Evolutionary conservation across 1,284 basidiomycete genomes (phyloP).

Genomic region (Coniferiporia sulphurascens): DNA sequence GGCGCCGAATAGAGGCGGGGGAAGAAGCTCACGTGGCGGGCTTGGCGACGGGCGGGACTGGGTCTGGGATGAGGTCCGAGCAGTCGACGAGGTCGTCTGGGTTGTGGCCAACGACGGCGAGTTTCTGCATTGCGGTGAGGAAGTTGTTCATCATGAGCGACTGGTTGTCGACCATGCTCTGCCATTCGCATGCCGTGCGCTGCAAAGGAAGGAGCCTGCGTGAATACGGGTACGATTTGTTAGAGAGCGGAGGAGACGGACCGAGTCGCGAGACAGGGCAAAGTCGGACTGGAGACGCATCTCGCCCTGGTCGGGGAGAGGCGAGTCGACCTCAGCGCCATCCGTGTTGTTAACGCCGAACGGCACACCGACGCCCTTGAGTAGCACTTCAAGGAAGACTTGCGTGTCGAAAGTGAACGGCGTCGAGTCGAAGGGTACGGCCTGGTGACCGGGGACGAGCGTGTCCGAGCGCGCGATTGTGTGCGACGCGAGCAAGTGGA

Average conservation of each 20-base stretch:
- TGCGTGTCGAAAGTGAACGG: conserved; percentile 18
- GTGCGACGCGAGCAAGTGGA: conserved; percentile 18
- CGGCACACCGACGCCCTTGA: conserved; percentile 15
- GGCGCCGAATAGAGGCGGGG: no score
- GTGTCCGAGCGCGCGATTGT: conserved; percentile 14
- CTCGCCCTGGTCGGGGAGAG: conserved; percentile 29
- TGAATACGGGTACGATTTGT: no score
- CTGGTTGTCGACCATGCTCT: conserved; percentile 34
- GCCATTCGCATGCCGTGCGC: conserved; percentile 35
- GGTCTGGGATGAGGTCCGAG: conserved; percentile 17
- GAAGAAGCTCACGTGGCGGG: background rate
- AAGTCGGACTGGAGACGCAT: conserved; percentile 24
- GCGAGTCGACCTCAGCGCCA: conserved; percentile 13
- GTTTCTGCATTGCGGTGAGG: conserved; percentile 26
- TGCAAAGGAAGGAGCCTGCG: no score
- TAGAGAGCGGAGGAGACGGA: no score
- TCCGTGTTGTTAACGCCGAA: conserved; percentile 10
- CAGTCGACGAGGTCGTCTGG: conserved; percentile 17
- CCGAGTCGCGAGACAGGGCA: conserved; percentile 26
- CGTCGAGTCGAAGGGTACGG: conserved; percentile 17
- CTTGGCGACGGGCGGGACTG: background rate
- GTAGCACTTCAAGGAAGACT: conserved; percentile 18
- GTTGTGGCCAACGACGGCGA: conserved; percentile 30
- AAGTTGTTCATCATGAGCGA: conserved; percentile 29
- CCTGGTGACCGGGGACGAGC: conserved; percentile 14